These are phyloP conservation scores for Pinus tabuliformis DNA, from an alignment of 75 land plant species.

Conservation along the genomic window DNA sequence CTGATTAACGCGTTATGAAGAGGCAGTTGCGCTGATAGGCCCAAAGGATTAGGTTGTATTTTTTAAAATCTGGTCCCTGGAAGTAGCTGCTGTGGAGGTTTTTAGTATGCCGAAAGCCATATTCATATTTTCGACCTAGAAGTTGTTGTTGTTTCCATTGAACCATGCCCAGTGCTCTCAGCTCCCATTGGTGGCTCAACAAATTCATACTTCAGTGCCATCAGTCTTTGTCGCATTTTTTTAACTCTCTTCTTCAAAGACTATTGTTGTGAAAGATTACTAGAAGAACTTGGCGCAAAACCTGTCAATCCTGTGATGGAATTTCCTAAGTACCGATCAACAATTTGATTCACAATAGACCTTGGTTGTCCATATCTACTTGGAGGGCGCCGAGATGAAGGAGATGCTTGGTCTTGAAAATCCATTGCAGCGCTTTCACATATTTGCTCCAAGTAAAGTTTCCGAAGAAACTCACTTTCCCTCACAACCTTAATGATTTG, in stretches of 20 bases:
- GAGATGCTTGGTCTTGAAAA: conserved; percentile 83
- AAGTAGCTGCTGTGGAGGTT: no score
- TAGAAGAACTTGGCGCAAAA: conserved; percentile 11
- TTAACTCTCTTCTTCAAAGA: no score
- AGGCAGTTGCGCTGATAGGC: no score
- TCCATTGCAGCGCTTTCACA: conserved; percentile 90
- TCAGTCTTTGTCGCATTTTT: no score
- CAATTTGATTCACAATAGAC: no score
- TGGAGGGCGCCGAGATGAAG: conserved; percentile 57
- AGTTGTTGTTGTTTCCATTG: conserved; percentile 51
- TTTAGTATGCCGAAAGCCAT: no score
- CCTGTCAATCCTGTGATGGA: conserved; percentile 4
- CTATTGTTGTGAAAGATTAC: conserved; percentile 33
- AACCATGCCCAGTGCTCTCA: conserved; percentile 66
- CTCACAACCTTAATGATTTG: no score
- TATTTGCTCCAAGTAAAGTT: conserved; percentile 89
- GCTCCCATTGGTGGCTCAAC: no score
- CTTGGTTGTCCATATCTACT: conserved; percentile 63
- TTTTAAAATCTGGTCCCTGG: no score
- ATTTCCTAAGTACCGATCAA: conserved; percentile 35
- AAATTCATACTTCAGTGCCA: no score
- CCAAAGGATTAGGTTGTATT: no score
- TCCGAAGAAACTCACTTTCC: conserved; percentile 91
- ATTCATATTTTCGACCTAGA: conserved; percentile 78
- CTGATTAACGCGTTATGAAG: no score